Evolutionary conservation across 2,329 filamentous ascomycete genomes (phyloP).

Genomic region (Fusarium camptoceras): DNA sequence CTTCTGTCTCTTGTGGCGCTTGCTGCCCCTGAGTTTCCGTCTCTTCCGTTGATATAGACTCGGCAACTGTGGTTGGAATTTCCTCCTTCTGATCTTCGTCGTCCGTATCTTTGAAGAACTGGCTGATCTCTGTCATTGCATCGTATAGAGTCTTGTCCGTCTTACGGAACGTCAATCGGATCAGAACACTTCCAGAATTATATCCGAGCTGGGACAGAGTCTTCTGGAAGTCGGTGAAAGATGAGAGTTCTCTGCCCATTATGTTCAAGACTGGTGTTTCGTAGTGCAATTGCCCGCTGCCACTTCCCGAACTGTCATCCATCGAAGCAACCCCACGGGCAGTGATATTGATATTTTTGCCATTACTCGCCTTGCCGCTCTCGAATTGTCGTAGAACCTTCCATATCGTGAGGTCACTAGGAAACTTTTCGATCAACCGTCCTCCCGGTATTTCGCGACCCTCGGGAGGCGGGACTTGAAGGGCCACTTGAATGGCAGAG

Average conservation of each 20-base stretch:
- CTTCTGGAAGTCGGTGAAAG: slow-evolving; percentile 87
- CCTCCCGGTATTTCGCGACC: slow-evolving; percentile 70
- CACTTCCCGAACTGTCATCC: slow-evolving; percentile 62
- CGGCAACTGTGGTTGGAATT: slow-evolving; percentile 6
- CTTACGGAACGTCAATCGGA: slow-evolving; percentile 80
- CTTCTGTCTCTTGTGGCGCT: slow-evolving; percentile 21
- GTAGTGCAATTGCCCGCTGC: slow-evolving; percentile 84
- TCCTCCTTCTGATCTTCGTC: slow-evolving; percentile 37
- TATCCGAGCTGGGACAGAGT: slow-evolving; percentile 88
- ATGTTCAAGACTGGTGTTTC: slow-evolving; percentile 88
- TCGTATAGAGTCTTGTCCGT: slow-evolving; percentile 85
- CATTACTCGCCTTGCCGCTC: slow-evolving; percentile 72
- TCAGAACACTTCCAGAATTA: slow-evolving; percentile 82
- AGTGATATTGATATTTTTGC: slow-evolving; percentile 80
- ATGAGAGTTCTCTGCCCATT: slow-evolving; percentile 81
- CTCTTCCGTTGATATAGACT: slow-evolving; percentile 16
- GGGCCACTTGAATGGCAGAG: slow-evolving; percentile 86
- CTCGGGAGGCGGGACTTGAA: slow-evolving; percentile 83
- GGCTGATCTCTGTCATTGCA: slow-evolving; percentile 83
- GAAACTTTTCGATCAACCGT: slow-evolving; percentile 84
- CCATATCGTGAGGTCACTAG: slow-evolving; percentile 91
- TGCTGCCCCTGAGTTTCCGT: slow-evolving; percentile 21
- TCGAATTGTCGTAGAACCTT: slow-evolving; percentile 91
- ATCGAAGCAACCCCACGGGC: slow-evolving; percentile 79
- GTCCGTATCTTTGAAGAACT: slow-evolving; percentile 73